Percentiles rank a stretch among this genome's conserved stretches.
phyloP scores from a whole-genome alignment of 805 yeast species.

The Lipomyces sp. region DNA sequence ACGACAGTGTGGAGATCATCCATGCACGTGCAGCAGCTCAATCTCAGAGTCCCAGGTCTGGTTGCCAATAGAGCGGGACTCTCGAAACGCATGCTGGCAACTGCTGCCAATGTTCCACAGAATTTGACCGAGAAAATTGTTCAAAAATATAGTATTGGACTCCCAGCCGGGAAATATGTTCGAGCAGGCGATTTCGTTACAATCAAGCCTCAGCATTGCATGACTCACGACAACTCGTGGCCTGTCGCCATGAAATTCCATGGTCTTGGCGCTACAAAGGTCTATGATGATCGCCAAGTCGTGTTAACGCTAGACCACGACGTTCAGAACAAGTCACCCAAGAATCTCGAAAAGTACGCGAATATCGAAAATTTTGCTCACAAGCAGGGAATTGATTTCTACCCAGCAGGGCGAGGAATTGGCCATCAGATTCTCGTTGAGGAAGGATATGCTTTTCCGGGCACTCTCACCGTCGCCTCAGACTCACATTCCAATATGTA shows the following conservation, averaged over 20 bases:
- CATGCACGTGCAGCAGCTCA: background rate
- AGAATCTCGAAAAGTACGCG: constrained; percentile 82
- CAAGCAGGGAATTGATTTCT: constrained; percentile 91
- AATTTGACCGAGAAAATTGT: constrained; percentile 95
- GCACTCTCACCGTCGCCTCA: constrained; percentile 90
- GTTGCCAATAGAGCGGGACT: background rate
- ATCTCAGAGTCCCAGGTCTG: background rate
- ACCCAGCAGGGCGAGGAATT: constrained; percentile 98
- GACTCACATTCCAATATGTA: constrained; percentile 98
- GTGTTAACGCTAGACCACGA: constrained; percentile 98
- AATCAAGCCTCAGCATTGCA: constrained; percentile 93
- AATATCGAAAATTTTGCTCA: constrained; percentile 90
- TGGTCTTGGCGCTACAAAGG: constrained; percentile 87
- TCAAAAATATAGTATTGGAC: constrained; percentile 87
- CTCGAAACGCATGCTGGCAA: constrained; percentile 25
- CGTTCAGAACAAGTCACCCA: constrained; percentile 89
- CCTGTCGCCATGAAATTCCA: constrained; percentile 96
- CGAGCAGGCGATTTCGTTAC: constrained; percentile 93
- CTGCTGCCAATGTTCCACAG: constrained; percentile 51
- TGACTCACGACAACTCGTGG: constrained; percentile 99
- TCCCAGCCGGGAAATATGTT: constrained; percentile 75
- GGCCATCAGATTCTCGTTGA: constrained; percentile 99
- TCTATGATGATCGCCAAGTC: constrained; percentile 85
- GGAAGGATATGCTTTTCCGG: constrained; percentile 97
- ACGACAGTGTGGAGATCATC: background rate